A percentile compares a stretch with the other conserved stretches of the same genome.
phyloP scores from a whole-genome alignment of 2,329 filamentous ascomycete genomes.

The Helicocarpus griseus region DNA sequence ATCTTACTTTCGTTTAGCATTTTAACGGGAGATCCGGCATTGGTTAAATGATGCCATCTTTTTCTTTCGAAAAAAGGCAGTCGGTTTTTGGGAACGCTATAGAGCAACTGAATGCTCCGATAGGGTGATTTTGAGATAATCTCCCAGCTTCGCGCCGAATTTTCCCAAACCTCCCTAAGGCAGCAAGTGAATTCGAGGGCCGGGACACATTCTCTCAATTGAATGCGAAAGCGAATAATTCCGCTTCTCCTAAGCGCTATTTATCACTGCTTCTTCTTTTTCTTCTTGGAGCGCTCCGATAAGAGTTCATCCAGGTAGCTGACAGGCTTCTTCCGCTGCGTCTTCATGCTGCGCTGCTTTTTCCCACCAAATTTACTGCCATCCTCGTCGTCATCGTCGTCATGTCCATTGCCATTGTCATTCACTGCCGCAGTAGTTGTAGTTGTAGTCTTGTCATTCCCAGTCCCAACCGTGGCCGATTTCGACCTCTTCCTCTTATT shows the following conservation, averaged over 20 bases:
- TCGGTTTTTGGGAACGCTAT: too few relatives aligned
- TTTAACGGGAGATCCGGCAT: too few relatives aligned
- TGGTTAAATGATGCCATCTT: too few relatives aligned
- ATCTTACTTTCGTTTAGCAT: too few relatives aligned
- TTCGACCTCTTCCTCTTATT: constrained; percentile 17
- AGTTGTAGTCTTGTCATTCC: neutral
- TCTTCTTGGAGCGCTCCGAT: constrained; percentile 40
- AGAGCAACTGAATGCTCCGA: too few relatives aligned
- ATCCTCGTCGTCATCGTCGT: neutral
- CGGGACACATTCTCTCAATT: too few relatives aligned
- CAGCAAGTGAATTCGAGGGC: too few relatives aligned
- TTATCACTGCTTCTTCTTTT: constrained; percentile 22
- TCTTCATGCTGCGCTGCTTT: constrained; percentile 11
- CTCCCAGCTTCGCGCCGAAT: too few relatives aligned
- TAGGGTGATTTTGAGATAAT: too few relatives aligned
- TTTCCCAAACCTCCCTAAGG: too few relatives aligned
- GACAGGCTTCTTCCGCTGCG: constrained; percentile 28
- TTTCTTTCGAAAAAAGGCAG: too few relatives aligned
- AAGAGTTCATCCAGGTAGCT: constrained; percentile 48
- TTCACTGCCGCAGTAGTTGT: neutral
- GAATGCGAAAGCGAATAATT: too few relatives aligned
- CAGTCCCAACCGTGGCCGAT: constrained; percentile 2
- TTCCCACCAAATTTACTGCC: constrained; percentile 13
- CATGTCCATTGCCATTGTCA: neutral
- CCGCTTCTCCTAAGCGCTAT: neutral